A percentile compares a stretch with the other conserved stretches of the same genome.
These are phyloP conservation scores for Pseudognaphalium luteoalbum DNA, from an alignment of 129 eudicot species.

Conservation along the genomic window DNA sequence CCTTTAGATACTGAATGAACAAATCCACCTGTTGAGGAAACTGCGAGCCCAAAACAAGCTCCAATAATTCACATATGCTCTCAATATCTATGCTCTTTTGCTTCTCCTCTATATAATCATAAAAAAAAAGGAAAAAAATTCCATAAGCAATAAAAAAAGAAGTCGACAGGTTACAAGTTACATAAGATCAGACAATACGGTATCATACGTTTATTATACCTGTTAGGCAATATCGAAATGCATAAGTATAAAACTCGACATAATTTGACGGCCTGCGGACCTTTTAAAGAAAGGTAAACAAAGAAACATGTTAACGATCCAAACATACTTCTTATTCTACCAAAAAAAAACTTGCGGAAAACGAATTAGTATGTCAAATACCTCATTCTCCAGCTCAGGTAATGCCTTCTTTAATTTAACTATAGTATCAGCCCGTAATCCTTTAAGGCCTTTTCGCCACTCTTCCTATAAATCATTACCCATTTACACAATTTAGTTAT, in stretches of 20 bases:
- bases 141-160: neutral
- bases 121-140: neutral
- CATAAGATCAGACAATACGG: neutral
- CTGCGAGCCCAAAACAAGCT: conserved; percentile 82
- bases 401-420: conserved; percentile 67
- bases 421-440: conserved; percentile 78
- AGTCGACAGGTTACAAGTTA: neutral
- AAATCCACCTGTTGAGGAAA: conserved; percentile 77
- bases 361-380: conserved; percentile 21
- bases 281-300: conserved; percentile 39
- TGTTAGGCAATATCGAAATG: conserved; percentile 86
- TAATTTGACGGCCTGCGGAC: conserved; percentile 84
- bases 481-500: neutral
- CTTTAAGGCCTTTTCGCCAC: conserved; percentile 93
- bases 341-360: neutral
- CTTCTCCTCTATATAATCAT: conserved; percentile 66
- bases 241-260: conserved; percentile 69
- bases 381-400: conserved; percentile 91
- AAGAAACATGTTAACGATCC: conserved; percentile 7
- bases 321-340: conserved; percentile 4
- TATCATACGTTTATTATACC: conserved; percentile 42
- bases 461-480: conserved; percentile 60
- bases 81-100: conserved; percentile 97
- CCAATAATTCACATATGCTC: conserved; percentile 81
- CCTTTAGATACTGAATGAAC: conserved; percentile 71